Conservation (phyloP, 2,329 filamentous ascomycete genomes). For the Drechmeria coniospora region DNA sequence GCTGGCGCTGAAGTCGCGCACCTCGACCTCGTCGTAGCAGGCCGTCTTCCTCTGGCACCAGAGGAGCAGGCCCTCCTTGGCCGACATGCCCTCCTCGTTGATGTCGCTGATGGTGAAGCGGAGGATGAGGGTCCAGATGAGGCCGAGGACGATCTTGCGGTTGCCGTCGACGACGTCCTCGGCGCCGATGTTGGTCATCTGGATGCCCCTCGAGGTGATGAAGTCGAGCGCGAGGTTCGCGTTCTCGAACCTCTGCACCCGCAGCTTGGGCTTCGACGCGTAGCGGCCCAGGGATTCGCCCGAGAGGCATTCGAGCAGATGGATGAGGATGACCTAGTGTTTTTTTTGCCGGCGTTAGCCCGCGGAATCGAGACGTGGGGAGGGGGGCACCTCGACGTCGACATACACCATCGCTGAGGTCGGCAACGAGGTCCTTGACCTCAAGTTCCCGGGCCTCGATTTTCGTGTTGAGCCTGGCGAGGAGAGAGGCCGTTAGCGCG, state of each 20-base stretch:
- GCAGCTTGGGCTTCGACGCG: constrained; percentile 87
- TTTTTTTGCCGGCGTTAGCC: no score
- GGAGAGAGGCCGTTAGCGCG: neutral
- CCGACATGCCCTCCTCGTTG: constrained; percentile 93
- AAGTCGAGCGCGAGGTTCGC: constrained; percentile 91
- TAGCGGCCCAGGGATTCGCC: constrained; percentile 91
- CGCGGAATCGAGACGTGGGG: neutral
- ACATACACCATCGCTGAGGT: constrained; percentile 87
- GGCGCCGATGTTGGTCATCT: constrained; percentile 96
- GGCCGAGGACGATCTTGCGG: constrained; percentile 86
- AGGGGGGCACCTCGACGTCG: neutral
- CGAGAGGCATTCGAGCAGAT: constrained; percentile 91
- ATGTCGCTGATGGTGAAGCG: constrained; percentile 98
- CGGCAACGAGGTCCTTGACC: constrained; percentile 74
- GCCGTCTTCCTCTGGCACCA: constrained; percentile 99
- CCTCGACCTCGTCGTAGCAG: constrained; percentile 93
- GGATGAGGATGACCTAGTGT: constrained; percentile 73
- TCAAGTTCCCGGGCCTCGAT: constrained; percentile 61
- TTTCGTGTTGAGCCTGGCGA: constrained; percentile 81
- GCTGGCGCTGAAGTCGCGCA: constrained; percentile 84
- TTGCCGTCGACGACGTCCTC: constrained; percentile 98
- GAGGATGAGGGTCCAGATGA: constrained; percentile 97
- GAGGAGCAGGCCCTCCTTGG: constrained; percentile 83
- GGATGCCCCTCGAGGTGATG: constrained; percentile 78
- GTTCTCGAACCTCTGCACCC: constrained; percentile 96